Percentiles rank a stretch among this genome's conserved stretches.
These are phyloP conservation scores for Coemansia sp. DNA, from an alignment of 192 early-diverging fungal species.

Conservation along the genomic window DNA sequence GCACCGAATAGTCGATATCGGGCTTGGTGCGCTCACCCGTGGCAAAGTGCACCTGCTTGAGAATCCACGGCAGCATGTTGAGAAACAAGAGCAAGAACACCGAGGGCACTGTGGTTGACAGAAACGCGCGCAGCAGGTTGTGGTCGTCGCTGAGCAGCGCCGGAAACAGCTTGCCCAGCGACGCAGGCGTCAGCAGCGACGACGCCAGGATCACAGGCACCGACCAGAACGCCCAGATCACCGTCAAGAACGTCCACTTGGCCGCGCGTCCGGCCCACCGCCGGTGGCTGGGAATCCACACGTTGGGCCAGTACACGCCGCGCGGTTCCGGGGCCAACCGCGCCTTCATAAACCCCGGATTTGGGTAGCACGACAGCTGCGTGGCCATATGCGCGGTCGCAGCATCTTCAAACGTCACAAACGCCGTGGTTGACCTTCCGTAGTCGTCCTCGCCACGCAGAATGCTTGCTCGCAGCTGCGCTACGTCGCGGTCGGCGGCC, in stretches of 20 bases:
- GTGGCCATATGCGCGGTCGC: slow-evolving; percentile 64
- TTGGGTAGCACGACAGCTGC: slow-evolving; percentile 62
- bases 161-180: slow-evolving; percentile 59
- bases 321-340: slow-evolving; percentile 69
- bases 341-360: slow-evolving; percentile 62
- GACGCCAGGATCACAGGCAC: slow-evolving; percentile 66
- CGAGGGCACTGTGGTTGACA: slow-evolving; percentile 70
- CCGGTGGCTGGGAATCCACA: slow-evolving; percentile 59
- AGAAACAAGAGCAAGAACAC: slow-evolving; percentile 67
- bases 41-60: slow-evolving; percentile 50
- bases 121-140: slow-evolving; percentile 54
- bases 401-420: slow-evolving; percentile 76
- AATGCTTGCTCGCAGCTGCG: slow-evolving; percentile 35
- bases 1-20: slow-evolving; percentile 50
- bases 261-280: slow-evolving; percentile 52
- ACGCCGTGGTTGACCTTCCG: slow-evolving; percentile 58
- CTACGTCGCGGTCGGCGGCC: slow-evolving; percentile 54
- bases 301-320: slow-evolving; percentile 71
- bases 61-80: slow-evolving; percentile 64
- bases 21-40: slow-evolving; percentile 45
- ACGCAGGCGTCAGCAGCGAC: slow-evolving; percentile 60
- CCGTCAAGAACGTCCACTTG: slow-evolving; percentile 54
- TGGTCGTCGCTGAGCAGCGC: slow-evolving; percentile 54
- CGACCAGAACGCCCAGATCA: slow-evolving; percentile 74
- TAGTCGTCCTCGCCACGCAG: slow-evolving; percentile 6